Conservation (phyloP, 2,329 filamentous ascomycete species). For the Pseudophaeomoniella oleicola region DNA sequence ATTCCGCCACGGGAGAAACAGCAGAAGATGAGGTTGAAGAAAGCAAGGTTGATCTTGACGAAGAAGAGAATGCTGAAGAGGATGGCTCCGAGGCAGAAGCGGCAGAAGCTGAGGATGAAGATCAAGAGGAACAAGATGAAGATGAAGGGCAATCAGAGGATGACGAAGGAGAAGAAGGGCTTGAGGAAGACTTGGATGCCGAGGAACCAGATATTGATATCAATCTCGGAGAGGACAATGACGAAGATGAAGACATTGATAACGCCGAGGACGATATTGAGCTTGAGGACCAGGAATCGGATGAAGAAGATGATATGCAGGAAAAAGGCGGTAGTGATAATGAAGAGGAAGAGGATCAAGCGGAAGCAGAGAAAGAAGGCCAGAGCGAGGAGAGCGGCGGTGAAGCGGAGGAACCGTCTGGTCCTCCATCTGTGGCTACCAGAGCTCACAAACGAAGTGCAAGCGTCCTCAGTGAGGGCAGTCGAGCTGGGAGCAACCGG, state of each 20-base stretch:
- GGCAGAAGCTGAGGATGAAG: slow-evolving; percentile 1
- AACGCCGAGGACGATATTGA: slow-evolving; percentile 6
- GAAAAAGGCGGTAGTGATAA: slow-evolving; percentile 4
- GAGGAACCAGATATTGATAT: slow-evolving; percentile 5
- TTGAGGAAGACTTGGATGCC: slow-evolving; percentile 6
- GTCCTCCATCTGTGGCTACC: slow-evolving; percentile 4
- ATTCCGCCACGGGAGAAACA: too few species aligned
- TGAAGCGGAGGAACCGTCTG: not conserved
- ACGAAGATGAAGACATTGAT: slow-evolving; percentile 2
- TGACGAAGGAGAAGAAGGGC: slow-evolving; percentile 3
- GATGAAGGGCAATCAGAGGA: slow-evolving; percentile 3
- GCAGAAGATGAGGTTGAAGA: slow-evolving; percentile 7
- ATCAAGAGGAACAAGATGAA: slow-evolving; percentile 4
- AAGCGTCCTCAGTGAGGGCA: slow-evolving; percentile 59
- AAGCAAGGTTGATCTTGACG: slow-evolving; percentile 6
- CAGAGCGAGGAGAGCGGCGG: slow-evolving; percentile 3
- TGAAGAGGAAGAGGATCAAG: slow-evolving; percentile 6
- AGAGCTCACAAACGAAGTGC: slow-evolving; percentile 60
- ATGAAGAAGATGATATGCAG: slow-evolving; percentile 3
- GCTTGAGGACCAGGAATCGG: slow-evolving; percentile 4
- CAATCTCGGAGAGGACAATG: slow-evolving; percentile 4
- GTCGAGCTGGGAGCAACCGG: slow-evolving; percentile 20
- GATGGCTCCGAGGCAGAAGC: slow-evolving; percentile 4
- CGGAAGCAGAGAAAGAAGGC: slow-evolving; percentile 2
- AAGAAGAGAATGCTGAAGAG: slow-evolving; percentile 5